A percentile compares a stretch with the other conserved stretches of the same genome.
These are phyloP conservation scores for Talaromyces amestolkiae DNA, from an alignment of 2,329 filamentous ascomycete genomes.

Conservation along the genomic window DNA sequence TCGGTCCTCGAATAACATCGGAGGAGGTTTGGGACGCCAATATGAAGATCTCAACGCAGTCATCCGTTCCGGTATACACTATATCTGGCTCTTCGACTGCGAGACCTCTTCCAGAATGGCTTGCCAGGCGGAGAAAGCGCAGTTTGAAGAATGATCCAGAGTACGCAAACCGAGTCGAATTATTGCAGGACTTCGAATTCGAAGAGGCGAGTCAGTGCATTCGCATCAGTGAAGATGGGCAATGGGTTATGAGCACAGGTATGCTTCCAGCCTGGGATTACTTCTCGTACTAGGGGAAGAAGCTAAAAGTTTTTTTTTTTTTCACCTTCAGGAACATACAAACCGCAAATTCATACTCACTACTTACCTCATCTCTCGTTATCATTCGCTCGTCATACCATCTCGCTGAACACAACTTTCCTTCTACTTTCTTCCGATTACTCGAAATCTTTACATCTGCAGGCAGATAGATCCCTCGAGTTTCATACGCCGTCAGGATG, in stretches of 20 bases:
- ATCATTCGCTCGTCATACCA: constrained; percentile 90
- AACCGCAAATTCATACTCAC: constrained; percentile 91
- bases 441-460: constrained; percentile 89
- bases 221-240: constrained; percentile 86
- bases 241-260: constrained; percentile 96
- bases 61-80: constrained; percentile 86
- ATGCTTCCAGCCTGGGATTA: constrained; percentile 25
- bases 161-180: constrained; percentile 88
- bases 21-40: constrained; percentile 19
- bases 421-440: constrained; percentile 85
- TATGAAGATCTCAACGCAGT: constrained; percentile 61
- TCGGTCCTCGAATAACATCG: not conserved
- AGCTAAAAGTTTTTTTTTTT: not conserved
- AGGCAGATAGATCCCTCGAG: constrained; percentile 85
- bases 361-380: constrained; percentile 88
- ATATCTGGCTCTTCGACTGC: constrained; percentile 88
- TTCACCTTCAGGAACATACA: constrained; percentile 55
- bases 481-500: constrained; percentile 87
- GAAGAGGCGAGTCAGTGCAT: constrained; percentile 92
- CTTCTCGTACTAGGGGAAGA: not conserved
- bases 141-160: constrained; percentile 90
- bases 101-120: constrained; percentile 89
- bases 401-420: constrained; percentile 87
- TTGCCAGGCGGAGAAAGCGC: constrained; percentile 82
- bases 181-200: constrained; percentile 97